Percentiles rank a stretch among this genome's conserved stretches.
Evolutionary conservation across 306 rosid species (phyloP).

Genomic region (Crataegus laevigata): DNA sequence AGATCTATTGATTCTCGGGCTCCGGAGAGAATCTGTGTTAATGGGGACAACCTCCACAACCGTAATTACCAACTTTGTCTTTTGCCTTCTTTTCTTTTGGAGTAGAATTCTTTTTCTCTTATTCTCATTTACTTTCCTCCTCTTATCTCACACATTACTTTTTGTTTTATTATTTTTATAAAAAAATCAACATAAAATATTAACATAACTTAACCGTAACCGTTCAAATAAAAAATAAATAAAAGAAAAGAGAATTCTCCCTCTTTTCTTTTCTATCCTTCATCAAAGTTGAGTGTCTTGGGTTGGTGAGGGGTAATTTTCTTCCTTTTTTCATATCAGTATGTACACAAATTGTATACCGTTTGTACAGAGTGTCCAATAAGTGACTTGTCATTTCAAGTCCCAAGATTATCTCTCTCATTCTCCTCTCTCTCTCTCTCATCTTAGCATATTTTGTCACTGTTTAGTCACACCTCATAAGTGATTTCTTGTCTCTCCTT

Average conservation of each 20-base stretch:
- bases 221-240: too few relatives aligned
- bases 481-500: slow-evolving; percentile 62
- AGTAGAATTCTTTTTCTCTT: too few relatives aligned
- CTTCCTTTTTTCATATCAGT: neutral
- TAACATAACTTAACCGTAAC: too few relatives aligned
- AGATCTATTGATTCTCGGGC: too few relatives aligned
- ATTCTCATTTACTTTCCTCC: too few relatives aligned
- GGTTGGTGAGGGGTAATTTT: neutral
- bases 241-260: too few relatives aligned
- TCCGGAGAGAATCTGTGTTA: too few relatives aligned
- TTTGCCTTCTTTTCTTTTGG: slow-evolving; percentile 11
- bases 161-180: too few relatives aligned
- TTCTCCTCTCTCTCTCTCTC: slow-evolving; percentile 16
- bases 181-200: too few relatives aligned
- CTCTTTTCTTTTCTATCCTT: neutral
- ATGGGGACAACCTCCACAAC: slow-evolving; percentile 38
- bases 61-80: slow-evolving; percentile 26
- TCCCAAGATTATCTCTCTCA: slow-evolving; percentile 42
- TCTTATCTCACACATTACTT: too few relatives aligned
- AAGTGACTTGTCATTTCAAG: slow-evolving; percentile 45
- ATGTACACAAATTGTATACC: neutral
- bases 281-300: neutral
- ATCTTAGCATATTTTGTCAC: slow-evolving; percentile 20
- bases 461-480: slow-evolving; percentile 61
- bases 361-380: slow-evolving; percentile 18